Conservation (phyloP, 1,284 basidiomycete species). For the Pseudomicrostroma phylloplanum region DNA sequence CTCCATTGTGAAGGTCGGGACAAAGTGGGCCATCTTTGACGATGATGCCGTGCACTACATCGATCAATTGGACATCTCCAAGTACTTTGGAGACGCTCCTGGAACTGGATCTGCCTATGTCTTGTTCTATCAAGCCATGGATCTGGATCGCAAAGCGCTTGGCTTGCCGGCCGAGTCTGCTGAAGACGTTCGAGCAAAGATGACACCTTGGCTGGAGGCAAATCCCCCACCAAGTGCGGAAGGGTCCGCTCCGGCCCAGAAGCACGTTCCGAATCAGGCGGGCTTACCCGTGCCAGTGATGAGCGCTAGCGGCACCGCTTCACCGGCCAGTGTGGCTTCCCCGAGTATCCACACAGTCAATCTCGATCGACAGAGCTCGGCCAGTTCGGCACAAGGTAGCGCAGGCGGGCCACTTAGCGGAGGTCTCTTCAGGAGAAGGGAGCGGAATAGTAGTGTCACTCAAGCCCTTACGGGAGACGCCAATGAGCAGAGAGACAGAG, state of each 20-base stretch:
- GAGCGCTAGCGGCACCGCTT: neutral
- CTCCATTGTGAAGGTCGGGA: constrained; percentile 78
- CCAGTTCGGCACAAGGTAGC: no score
- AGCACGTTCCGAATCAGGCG: neutral
- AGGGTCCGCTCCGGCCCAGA: neutral
- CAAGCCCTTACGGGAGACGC: neutral
- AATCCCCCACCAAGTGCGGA: neutral
- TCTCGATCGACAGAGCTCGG: neutral
- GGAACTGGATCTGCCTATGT: constrained; percentile 84
- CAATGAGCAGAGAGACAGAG: no score
- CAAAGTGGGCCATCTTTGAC: constrained; percentile 84
- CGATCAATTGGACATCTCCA: constrained; percentile 78
- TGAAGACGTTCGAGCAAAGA: neutral
- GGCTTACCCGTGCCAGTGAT: no score
- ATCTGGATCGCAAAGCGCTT: constrained; percentile 52
- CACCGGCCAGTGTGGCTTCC: neutral
- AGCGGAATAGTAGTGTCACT: neutral
- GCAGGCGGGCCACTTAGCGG: no score
- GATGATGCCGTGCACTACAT: constrained; percentile 85
- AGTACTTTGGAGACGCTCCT: constrained; percentile 85
- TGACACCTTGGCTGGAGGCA: constrained; percentile 1
- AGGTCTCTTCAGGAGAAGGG: neutral
- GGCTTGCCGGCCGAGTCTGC: constrained; percentile 11
- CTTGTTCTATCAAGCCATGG: constrained; percentile 89
- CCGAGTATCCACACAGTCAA: neutral